Conservation (phyloP, 352 stramenopile species). For the Globisporangium heterothallicum region DNA sequence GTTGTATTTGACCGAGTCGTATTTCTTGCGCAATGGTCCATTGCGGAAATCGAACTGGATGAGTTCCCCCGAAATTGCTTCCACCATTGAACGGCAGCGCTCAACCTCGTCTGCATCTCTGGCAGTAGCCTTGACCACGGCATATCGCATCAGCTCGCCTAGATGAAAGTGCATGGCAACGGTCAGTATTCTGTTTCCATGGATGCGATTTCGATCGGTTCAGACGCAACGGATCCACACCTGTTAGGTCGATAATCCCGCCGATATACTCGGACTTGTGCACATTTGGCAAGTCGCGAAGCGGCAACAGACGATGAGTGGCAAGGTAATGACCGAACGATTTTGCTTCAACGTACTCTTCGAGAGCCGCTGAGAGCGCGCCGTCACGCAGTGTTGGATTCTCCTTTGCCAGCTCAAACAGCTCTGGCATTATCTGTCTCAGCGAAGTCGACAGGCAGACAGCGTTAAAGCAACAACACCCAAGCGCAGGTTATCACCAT, state of each 20-base stretch:
- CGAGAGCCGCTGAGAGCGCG: constrained; percentile 81
- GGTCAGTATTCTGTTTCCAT: constrained; percentile 14
- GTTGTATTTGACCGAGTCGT: constrained; percentile 94
- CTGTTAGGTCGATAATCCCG: constrained; percentile 93
- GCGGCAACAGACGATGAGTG: constrained; percentile 44
- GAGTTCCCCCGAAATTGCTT: constrained; percentile 84
- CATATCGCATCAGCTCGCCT: constrained; percentile 88
- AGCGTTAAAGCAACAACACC: not conserved
- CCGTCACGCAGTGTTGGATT: constrained; percentile 81
- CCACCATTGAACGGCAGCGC: constrained; percentile 77
- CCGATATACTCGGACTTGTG: constrained; percentile 91
- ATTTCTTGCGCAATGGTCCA: constrained; percentile 88
- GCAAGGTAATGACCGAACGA: constrained; percentile 87
- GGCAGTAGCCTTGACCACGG: constrained; percentile 82
- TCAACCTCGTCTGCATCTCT: constrained; percentile 81
- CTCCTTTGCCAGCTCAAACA: constrained; percentile 76
- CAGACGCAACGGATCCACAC: too few species aligned
- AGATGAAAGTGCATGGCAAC: constrained; percentile 27
- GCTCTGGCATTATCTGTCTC: constrained; percentile 54
- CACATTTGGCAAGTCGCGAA: constrained; percentile 44
- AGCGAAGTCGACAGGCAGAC: too few species aligned
- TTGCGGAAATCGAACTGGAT: constrained; percentile 96
- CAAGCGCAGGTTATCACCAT: constrained; percentile 8
- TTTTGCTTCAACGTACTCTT: constrained; percentile 94
- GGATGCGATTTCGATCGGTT: not conserved